Percentiles rank a stretch among this genome's conserved stretches.
phyloP scores from a whole-genome alignment of 257 asterid genomes.

The Plantago ovata region DNA sequence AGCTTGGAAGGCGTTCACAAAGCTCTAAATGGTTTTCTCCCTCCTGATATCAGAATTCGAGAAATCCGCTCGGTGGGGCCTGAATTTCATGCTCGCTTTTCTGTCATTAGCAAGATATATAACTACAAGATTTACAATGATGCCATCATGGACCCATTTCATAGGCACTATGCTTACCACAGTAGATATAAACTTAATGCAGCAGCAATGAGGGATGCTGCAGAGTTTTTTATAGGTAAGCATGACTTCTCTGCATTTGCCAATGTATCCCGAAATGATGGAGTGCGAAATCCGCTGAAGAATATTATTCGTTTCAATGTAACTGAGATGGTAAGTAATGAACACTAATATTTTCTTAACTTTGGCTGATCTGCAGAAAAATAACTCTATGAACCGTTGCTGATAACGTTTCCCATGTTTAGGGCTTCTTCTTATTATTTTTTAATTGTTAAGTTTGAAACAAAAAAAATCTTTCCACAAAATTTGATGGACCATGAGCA shows the following conservation, averaged over 20 bases:
- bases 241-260: conserved; percentile 89
- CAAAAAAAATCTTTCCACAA: conserved; percentile 5
- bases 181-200: conserved; percentile 63
- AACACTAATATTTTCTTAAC: not conserved
- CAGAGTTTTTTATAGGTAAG: conserved; percentile 62
- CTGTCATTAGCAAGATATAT: conserved; percentile 75
- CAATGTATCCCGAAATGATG: conserved; percentile 64
- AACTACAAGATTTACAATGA: conserved; percentile 68
- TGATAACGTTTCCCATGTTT: conserved; percentile 9
- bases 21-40: conserved; percentile 78
- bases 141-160: conserved; percentile 76
- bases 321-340: conserved; percentile 52
- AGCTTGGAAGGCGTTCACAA: conserved; percentile 60
- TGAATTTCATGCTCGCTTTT: conserved; percentile 93
- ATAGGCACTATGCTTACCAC: conserved; percentile 69
- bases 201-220: conserved; percentile 68
- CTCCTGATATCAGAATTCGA: conserved; percentile 69
- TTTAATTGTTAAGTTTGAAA: conserved; percentile 1
- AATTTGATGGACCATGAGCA: conserved; percentile 11
- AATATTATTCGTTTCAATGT: conserved; percentile 63
- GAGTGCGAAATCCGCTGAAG: conserved; percentile 70
- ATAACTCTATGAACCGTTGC: conserved; percentile 4
- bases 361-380: conserved; percentile 1
- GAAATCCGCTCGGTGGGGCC: conserved; percentile 68
- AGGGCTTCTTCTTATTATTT: conserved; percentile 11